These are phyloP conservation scores for Venturia pyrina DNA, from an alignment of 2,329 filamentous ascomycete species.

Conservation along the genomic window DNA sequence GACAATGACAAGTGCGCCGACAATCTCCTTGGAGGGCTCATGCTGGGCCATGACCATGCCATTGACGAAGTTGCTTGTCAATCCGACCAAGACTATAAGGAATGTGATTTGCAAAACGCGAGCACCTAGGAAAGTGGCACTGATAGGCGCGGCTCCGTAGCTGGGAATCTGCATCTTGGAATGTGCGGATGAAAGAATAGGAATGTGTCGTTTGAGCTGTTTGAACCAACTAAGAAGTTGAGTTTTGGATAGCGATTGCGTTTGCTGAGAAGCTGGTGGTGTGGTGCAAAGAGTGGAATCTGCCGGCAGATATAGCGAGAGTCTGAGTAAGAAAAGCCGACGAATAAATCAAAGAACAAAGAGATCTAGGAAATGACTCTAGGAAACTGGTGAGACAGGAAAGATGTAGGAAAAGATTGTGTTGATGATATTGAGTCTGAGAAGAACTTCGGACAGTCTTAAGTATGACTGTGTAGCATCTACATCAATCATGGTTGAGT, in stretches of 20 bases:
- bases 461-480: conserved; percentile 5
- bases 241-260: neutral
- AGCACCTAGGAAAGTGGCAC: conserved; percentile 65
- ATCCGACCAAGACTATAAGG: conserved; percentile 68
- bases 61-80: conserved; percentile 72
- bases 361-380: conserved; percentile 22
- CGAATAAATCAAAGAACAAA: conserved; percentile 25
- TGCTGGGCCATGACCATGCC: conserved; percentile 59
- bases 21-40: conserved; percentile 59
- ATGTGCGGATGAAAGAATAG: conserved; percentile 12
- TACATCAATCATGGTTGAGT: neutral
- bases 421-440: neutral
- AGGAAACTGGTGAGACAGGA: conserved; percentile 21
- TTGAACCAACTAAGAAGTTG: neutral
- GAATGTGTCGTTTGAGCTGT: conserved; percentile 6
- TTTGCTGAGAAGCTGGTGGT: conserved; percentile 15
- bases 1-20: conserved; percentile 73
- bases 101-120: conserved; percentile 61
- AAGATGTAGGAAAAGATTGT: conserved; percentile 5
- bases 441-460: conserved; percentile 4
- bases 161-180: conserved; percentile 43
- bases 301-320: conserved; percentile 24
- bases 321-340: conserved; percentile 19
- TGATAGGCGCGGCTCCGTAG: conserved; percentile 58
- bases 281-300: conserved; percentile 22